Evolutionary conservation across 768 basidiomycete genomes (phyloP), one percentile per base, ranked within the genome.

Genomic region (Termitomyces sp.): DNA sequence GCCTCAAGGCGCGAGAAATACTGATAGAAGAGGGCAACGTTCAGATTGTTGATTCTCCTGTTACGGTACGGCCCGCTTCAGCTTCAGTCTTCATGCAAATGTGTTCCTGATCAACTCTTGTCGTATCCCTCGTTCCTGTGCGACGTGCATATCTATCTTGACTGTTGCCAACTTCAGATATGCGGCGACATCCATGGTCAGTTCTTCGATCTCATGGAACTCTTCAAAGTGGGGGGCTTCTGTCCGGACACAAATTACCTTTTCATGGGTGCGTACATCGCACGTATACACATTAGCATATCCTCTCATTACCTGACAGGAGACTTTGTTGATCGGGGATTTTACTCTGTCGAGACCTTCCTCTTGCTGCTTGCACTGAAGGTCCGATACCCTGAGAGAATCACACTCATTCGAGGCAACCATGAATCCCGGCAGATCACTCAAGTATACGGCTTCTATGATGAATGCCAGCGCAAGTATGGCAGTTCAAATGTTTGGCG

Each of bases 351-450:
- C 61, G 96, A 98, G 72, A 98, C 96, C 0, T 96, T 98, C 72
- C 84, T 97, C 20, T 86, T 98, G 49, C 84, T 98, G 20, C 86
- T 98, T 66, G 94, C 95, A 0, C 86, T 97, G 72, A 99, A 99
- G 75, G 92, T 96, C 63, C 92, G 96, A 25, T 98, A 97, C 73
- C 96, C 96, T 32, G 96, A 98, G 71, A 89, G 95, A 56, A 96
- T 98, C 72, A 97, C 94, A 0, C 88, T 98, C 65, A 96, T 98
- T 64, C 85, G 96, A 50, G 96, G 96, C 10, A 98, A 98, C 82
- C 96, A 98, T 79, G 96, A 98, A 73, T 94, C 92, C 6, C 83
- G 96, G 3, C 96, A 98, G 71, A 98, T 98, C 67, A 98, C 96
- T 0, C 96, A 98, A 72, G 93, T 94, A 0, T 94, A 94, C 71